Conservation (phyloP, 805 yeast genomes). For the Monosporozyma solicola region DNA sequence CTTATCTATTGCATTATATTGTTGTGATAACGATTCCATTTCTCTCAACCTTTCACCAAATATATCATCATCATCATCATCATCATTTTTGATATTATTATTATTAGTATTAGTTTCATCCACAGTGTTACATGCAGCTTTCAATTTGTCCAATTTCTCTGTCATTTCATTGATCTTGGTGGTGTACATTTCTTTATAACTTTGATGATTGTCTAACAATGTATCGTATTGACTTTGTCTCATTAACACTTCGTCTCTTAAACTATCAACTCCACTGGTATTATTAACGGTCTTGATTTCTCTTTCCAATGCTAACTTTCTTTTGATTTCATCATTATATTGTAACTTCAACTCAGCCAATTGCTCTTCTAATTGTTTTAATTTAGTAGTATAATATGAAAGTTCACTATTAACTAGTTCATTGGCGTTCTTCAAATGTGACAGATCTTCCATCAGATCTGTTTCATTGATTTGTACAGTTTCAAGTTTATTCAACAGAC, state of each 20-base stretch:
- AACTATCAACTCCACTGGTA: slow-evolving; percentile 3
- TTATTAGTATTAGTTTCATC: background rate
- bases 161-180: slow-evolving; percentile 13
- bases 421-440: slow-evolving; percentile 68
- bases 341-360: slow-evolving; percentile 6
- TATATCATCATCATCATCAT: background rate
- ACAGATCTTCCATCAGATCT: slow-evolving; percentile 43
- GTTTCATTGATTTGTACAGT: slow-evolving; percentile 33
- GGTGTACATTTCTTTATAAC: slow-evolving; percentile 18
- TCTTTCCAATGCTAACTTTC: slow-evolving; percentile 1
- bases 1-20: background rate
- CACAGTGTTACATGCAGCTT: background rate
- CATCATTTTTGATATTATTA: background rate
- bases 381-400: slow-evolving; percentile 41
- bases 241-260: slow-evolving; percentile 2
- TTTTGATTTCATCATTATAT: slow-evolving; percentile 1
- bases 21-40: background rate
- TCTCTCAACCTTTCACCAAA: background rate
- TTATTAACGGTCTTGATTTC: background rate
- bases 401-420: slow-evolving; percentile 52
- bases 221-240: slow-evolving; percentile 14
- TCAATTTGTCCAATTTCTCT: slow-evolving; percentile 2
- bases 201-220: slow-evolving; percentile 18
- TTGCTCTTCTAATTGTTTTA: slow-evolving; percentile 53
- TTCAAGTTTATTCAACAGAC: slow-evolving; percentile 46